Conservation (phyloP, 2,329 filamentous ascomycete species). For the Clonostachys sp. region DNA sequence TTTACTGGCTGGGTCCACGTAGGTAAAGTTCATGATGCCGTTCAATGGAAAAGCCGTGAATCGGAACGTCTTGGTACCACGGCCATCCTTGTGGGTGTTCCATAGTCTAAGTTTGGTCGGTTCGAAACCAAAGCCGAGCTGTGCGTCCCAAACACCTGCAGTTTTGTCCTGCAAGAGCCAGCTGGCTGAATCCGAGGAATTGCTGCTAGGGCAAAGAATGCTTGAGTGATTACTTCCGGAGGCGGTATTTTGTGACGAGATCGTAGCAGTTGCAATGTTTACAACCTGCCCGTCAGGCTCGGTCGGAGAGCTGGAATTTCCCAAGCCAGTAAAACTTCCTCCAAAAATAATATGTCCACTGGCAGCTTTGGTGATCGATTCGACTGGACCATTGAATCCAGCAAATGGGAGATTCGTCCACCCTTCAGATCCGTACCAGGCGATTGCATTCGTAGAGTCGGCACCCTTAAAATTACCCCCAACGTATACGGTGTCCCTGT, state of each 20-base stretch:
- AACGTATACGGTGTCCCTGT: conserved; percentile 77
- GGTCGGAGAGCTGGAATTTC: conserved; percentile 68
- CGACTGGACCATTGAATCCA: conserved; percentile 91
- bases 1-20: conserved; percentile 70
- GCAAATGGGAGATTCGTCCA: conserved; percentile 85
- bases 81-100: conserved; percentile 80
- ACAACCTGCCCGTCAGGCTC: conserved; percentile 72
- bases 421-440: conserved; percentile 64
- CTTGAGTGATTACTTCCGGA: conserved; percentile 63
- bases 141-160: conserved; percentile 77
- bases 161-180: conserved; percentile 74
- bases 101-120: conserved; percentile 84
- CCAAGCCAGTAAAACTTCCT: conserved; percentile 81
- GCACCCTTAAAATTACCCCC: conserved; percentile 78
- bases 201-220: conserved; percentile 70
- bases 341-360: conserved; percentile 90
- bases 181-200: conserved; percentile 68
- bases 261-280: conserved; percentile 75
- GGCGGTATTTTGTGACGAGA: conserved; percentile 62
- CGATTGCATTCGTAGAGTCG: conserved; percentile 86
- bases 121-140: conserved; percentile 77
- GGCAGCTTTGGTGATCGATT: conserved; percentile 73
- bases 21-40: conserved; percentile 96
- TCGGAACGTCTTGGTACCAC: conserved; percentile 83
- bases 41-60: conserved; percentile 81